Base-by-base conservation (phyloP, 1,139 yeast species). In the Diutina rugosa region DNA sequence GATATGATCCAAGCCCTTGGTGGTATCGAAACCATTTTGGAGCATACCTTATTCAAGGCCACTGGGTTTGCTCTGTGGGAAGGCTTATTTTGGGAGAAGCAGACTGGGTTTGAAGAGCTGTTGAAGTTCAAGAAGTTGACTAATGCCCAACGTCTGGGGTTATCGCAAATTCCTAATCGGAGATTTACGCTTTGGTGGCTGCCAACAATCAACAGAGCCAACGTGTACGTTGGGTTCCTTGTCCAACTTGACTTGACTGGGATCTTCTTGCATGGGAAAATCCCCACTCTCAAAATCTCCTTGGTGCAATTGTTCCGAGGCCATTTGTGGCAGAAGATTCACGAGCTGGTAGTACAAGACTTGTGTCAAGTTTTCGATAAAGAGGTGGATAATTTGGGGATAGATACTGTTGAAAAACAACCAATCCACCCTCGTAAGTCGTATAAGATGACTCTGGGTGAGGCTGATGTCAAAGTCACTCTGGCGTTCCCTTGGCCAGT, bases 181-280 rank as follows among this genome's bases (percentile, higher is more conserved):
- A 80, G 99, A 54, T 95, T 95, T 67, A 95, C 99, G 0, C 73
- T 95, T 52, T 95, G 99, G 99, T 95, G 99, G 99, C 90, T 98
- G 1, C 99, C 99, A 7, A 95, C 99, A 0, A 95, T 95, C 62
- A 95, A 95, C 64, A 81, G 99, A 63, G 99, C 99, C 5, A 93
- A 95, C 65, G 99, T 95, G 29, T 95, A 95, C 66, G 98, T 95
- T 58, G 99, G 99, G 45, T 95, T 93, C 73, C 78, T 90, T 67
- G 99, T 95, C 41, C 99, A 95, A 69, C 77, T 95, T 52, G 99
- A 95, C 71, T 76, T 95, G 64, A 95, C 99, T 0, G 99, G 99
- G 64, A 93, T 95, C 44, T 93, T 93, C 69, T 75, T 95, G 57
- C 99, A 95, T 66, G 99, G 99, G 64, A 95, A 95, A 69, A 95